Percentiles rank a stretch among this genome's conserved stretches.
phyloP scores from a whole-genome alignment of 1,284 basidiomycete genomes.

The Pascua sp. region DNA sequence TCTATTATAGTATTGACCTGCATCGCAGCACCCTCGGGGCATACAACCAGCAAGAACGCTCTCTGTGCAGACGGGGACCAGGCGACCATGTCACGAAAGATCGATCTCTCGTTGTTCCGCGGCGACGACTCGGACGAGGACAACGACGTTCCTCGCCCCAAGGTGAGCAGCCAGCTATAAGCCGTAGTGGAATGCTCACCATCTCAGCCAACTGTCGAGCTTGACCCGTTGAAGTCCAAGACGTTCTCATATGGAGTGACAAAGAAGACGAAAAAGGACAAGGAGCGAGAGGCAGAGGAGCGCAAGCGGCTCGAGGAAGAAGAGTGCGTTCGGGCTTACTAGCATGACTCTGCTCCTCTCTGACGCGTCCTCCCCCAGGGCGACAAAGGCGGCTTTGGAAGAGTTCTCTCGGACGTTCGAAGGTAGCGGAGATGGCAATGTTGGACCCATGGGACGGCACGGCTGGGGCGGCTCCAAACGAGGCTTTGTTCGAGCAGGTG shows the following conservation, averaged over 20 bases:
- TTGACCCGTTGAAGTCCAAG: constrained; percentile 45
- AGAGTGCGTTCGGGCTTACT: constrained; percentile 27
- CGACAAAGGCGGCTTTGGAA: constrained; percentile 5
- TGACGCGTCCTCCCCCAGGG: not conserved
- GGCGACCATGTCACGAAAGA: constrained; percentile 30
- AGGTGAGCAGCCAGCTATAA: constrained; percentile 17
- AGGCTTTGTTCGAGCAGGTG: constrained; percentile 70
- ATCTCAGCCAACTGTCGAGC: constrained; percentile 21
- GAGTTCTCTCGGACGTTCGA: constrained; percentile 14
- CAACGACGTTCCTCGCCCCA: constrained; percentile 26
- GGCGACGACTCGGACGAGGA: constrained; percentile 47
- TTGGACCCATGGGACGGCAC: constrained; percentile 13
- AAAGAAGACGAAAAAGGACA: constrained; percentile 67
- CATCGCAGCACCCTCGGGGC: too few species aligned
- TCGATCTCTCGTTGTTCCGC: constrained; percentile 47
- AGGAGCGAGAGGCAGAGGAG: constrained; percentile 82
- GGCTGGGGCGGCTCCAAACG: constrained; percentile 1
- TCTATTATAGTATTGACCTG: too few species aligned
- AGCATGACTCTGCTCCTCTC: too few species aligned
- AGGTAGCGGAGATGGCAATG: constrained; percentile 6
- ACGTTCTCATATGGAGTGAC: constrained; percentile 49
- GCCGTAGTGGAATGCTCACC: not conserved
- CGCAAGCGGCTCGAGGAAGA: constrained; percentile 75
- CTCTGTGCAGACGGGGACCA: too few species aligned
- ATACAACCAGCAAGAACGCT: too few species aligned